Percentiles rank a stretch among this genome's conserved stretches.
Evolutionary conservation across 257 asterid genomes (phyloP).

Genomic region (Thymus quinquecostatus): DNA sequence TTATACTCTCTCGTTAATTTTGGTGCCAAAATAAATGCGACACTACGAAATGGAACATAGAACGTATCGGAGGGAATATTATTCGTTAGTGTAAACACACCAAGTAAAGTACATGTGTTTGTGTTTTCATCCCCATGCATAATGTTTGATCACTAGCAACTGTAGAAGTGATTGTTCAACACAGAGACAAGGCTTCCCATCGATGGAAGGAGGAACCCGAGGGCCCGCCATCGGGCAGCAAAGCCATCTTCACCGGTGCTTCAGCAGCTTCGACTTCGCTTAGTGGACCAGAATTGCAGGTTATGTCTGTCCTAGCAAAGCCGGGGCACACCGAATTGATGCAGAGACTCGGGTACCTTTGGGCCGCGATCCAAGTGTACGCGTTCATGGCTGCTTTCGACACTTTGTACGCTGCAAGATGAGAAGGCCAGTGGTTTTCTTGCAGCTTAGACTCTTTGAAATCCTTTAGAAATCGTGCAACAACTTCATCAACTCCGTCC

Average conservation of each 20-base stretch:
- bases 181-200: constrained; percentile 32
- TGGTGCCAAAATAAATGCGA: too few relatives aligned
- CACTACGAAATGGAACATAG: too few relatives aligned
- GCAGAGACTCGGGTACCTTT: constrained; percentile 32
- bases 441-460: constrained; percentile 38
- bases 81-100: too few relatives aligned
- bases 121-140: too few relatives aligned
- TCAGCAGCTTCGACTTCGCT: constrained; percentile 51
- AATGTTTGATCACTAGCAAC: too few relatives aligned
- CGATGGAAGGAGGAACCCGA: constrained; percentile 46
- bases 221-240: constrained; percentile 45
- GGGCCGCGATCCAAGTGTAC: constrained; percentile 45
- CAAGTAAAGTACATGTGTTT: not conserved
- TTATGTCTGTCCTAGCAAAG: constrained; percentile 48
- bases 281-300: constrained; percentile 31
- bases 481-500: constrained; percentile 44
- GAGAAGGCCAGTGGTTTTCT: constrained; percentile 50
- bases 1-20: too few relatives aligned
- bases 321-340: constrained; percentile 63
- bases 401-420: constrained; percentile 47
- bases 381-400: constrained; percentile 65
- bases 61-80: too few relatives aligned
- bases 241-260: constrained; percentile 43
- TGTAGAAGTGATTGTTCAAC: not conserved
- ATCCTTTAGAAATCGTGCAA: constrained; percentile 40